phyloP scores from a whole-genome alignment of 805 yeast genomes.

The Candida schatavii region DNA sequence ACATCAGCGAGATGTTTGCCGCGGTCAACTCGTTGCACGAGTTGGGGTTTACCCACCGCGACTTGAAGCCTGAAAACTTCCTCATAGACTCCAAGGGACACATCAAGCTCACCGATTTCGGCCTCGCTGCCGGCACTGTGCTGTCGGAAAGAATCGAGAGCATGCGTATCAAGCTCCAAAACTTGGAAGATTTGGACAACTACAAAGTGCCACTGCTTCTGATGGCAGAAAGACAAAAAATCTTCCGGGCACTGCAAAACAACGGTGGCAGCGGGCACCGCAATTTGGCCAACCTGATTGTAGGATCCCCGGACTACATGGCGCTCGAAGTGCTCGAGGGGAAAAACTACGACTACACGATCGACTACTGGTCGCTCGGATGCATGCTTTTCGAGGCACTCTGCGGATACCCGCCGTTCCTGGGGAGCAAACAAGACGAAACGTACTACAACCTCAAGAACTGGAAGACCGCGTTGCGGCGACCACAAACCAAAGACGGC shows the following conservation, averaged over 20 bases:
- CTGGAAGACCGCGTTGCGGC: slow-evolving; percentile 83
- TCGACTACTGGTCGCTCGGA: slow-evolving; percentile 98
- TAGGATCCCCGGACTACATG: slow-evolving; percentile 99
- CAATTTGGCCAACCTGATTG: slow-evolving; percentile 90
- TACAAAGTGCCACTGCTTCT: slow-evolving; percentile 65
- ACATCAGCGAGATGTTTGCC: slow-evolving; percentile 93
- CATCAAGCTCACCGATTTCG: slow-evolving; percentile 92
- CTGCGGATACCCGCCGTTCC: slow-evolving; percentile 96
- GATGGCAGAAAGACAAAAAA: slow-evolving; percentile 80
- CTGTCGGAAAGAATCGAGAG: slow-evolving; percentile 91
- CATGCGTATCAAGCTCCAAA: slow-evolving; percentile 67
- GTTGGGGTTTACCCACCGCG: slow-evolving; percentile 95
- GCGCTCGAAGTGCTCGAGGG: slow-evolving; percentile 97
- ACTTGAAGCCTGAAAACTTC: slow-evolving; percentile 92
- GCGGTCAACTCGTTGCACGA: slow-evolving; percentile 92
- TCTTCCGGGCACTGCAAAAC: slow-evolving; percentile 72
- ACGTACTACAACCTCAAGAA: slow-evolving; percentile 90
- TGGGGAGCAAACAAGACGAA: slow-evolving; percentile 91
- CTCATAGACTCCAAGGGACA: slow-evolving; percentile 88
- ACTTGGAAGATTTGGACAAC: slow-evolving; percentile 69
- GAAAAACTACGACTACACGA: slow-evolving; percentile 88
- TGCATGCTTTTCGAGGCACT: slow-evolving; percentile 95
- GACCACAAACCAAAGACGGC: slow-evolving; percentile 92
- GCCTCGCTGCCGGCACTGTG: slow-evolving; percentile 94
- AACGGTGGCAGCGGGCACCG: slow-evolving; percentile 47